Conservation (phyloP, 352 stramenopile genomes). For the Thalassiosira livingstoniorum region DNA sequence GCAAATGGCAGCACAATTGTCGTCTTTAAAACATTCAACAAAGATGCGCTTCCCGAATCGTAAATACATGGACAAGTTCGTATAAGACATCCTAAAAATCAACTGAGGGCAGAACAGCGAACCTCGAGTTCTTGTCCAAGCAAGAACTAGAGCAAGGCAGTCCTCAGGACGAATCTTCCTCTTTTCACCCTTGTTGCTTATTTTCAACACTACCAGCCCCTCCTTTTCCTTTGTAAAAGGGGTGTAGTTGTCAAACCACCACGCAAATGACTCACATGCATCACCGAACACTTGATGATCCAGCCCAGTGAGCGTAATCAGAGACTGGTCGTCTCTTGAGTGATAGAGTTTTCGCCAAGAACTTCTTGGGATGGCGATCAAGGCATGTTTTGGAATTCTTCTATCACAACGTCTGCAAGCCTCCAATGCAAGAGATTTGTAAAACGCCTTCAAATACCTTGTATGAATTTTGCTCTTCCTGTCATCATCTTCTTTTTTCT, state of each 20-base stretch:
- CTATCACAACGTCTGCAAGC: too few relatives aligned
- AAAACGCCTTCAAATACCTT: too few relatives aligned
- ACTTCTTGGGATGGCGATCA: too few relatives aligned
- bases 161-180: background rate
- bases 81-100: constrained; percentile 2
- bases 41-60: background rate
- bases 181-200: constrained; percentile 2
- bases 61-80: constrained; percentile 6
- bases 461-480: too few relatives aligned
- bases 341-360: background rate
- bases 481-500: too few relatives aligned
- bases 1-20: background rate
- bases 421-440: too few relatives aligned
- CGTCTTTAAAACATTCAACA: background rate
- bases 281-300: background rate
- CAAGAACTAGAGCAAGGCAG: background rate
- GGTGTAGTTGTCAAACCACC: background rate
- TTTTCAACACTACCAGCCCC: background rate
- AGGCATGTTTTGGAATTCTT: too few relatives aligned
- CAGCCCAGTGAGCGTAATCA: background rate
- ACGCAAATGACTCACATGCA: background rate
- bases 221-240: background rate
- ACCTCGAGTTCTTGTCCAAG: constrained; percentile 4
- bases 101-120: constrained; percentile 1
- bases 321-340: background rate